These are phyloP conservation scores for Aspergillus fumigatus DNA, from an alignment of 2,329 filamentous ascomycete species.

Conservation along the genomic window DNA sequence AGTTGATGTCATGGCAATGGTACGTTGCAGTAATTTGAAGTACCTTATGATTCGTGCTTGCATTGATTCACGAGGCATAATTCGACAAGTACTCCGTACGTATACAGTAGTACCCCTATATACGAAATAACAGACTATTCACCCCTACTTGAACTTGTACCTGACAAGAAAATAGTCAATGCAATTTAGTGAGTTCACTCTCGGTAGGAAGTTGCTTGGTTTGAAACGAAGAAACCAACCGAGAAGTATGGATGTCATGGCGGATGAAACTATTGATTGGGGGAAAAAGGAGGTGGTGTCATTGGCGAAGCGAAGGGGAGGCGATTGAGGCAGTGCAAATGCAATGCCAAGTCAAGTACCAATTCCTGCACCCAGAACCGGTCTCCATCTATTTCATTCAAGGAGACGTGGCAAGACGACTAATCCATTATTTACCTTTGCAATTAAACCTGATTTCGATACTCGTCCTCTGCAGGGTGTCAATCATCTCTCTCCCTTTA, in stretches of 20 bases:
- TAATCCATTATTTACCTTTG: neutral
- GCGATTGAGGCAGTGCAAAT: conserved; percentile 31
- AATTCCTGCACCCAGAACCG: neutral
- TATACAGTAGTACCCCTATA: neutral
- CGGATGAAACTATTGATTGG: neutral
- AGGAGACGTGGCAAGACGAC: neutral
- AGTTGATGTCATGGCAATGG: neutral
- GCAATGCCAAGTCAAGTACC: conserved; percentile 3
- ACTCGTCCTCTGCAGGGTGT: neutral
- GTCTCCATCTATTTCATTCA: neutral
- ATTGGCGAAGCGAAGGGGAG: neutral
- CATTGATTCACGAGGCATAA: neutral
- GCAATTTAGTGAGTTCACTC: neutral
- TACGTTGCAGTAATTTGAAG: neutral
- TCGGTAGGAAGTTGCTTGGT: neutral
- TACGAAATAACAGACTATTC: neutral
- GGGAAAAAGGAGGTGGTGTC: neutral
- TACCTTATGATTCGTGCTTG: no score
- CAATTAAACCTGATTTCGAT: neutral
- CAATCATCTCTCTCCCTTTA: neutral
- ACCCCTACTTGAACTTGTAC: neutral
- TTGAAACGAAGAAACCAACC: no score
- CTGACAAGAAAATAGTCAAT: neutral
- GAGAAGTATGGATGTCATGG: no score
- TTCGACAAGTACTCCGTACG: no score